Evolutionary conservation across 768 basidiomycete genomes (phyloP).

Genomic region (Astraeus odoratus): DNA sequence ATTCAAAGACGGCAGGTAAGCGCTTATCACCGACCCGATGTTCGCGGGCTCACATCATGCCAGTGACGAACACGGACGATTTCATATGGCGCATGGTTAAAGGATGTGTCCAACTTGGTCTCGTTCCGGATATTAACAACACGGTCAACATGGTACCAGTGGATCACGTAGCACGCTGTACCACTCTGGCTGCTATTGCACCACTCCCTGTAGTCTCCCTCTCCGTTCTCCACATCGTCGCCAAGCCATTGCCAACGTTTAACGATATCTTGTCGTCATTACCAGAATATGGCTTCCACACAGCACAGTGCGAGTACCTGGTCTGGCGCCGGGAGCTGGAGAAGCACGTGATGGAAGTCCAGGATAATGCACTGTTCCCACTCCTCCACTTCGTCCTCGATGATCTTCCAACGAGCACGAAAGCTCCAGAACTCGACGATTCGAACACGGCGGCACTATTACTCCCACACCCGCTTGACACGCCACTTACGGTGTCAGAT

Average conservation of each 20-base stretch:
- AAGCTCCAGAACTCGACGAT: conserved; percentile 87
- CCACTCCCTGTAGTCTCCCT: conserved; percentile 42
- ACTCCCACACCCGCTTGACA: conserved; percentile 29
- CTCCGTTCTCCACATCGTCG: conserved; percentile 78
- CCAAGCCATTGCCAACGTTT: conserved; percentile 81
- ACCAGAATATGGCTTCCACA: conserved; percentile 70
- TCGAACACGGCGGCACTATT: conserved; percentile 69
- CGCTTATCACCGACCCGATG: not conserved
- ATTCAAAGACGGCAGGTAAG: conserved; percentile 80
- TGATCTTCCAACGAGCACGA: conserved; percentile 94
- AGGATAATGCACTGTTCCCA: conserved; percentile 97
- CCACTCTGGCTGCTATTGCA: conserved; percentile 63
- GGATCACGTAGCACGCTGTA: conserved; percentile 86
- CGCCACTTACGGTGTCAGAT: conserved; percentile 61
- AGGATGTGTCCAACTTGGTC: conserved; percentile 96
- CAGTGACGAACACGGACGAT: conserved; percentile 98
- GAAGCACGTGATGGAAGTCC: conserved; percentile 87
- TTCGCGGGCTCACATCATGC: no score
- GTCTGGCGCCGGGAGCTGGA: conserved; percentile 90
- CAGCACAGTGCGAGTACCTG: conserved; percentile 79
- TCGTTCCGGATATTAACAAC: conserved; percentile 96
- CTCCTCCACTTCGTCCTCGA: conserved; percentile 95
- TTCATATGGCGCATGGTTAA: conserved; percentile 98
- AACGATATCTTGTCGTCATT: conserved; percentile 78
- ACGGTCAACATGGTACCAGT: conserved; percentile 98